These are phyloP conservation scores for Iris pallida DNA, from an alignment of 116 monocot species.

Conservation along the genomic window DNA sequence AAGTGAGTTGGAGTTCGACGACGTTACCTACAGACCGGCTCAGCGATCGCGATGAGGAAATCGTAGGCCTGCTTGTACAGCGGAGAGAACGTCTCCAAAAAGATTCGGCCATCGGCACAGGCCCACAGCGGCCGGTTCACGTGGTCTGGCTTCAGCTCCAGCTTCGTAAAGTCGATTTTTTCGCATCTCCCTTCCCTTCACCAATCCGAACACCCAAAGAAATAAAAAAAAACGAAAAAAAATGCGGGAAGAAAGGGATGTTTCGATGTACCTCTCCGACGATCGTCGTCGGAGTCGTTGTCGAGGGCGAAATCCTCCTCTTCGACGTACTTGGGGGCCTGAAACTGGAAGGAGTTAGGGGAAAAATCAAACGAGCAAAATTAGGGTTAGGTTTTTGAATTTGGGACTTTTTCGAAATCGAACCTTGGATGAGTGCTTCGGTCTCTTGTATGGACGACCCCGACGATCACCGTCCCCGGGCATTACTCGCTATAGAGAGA, in stretches of 20 bases:
- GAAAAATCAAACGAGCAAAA: not conserved
- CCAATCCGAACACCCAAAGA: conserved; percentile 6
- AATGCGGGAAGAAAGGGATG: not conserved
- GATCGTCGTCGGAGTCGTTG: conserved; percentile 50
- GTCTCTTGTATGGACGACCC: conserved; percentile 36
- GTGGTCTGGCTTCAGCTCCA: conserved; percentile 88
- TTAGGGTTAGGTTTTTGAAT: not conserved
- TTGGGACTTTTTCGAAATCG: not conserved
- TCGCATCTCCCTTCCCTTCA: conserved; percentile 46
- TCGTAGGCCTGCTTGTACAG: conserved; percentile 97
- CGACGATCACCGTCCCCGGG: not conserved
- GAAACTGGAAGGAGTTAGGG: not conserved
- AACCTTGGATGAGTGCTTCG: conserved; percentile 23
- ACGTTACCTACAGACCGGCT: conserved; percentile 80
- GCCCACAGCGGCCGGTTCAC: conserved; percentile 83
- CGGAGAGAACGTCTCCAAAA: conserved; percentile 90
- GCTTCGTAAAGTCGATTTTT: conserved; percentile 87
- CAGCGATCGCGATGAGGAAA: conserved; percentile 92
- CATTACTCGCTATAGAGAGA: not conserved
- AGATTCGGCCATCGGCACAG: conserved; percentile 89
- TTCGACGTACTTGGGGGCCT: conserved; percentile 21
- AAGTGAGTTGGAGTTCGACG: not conserved
- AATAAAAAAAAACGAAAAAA: not conserved
- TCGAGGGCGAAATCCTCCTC: conserved; percentile 28
- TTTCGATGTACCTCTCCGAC: conserved; percentile 32